These are phyloP conservation scores for Corylus heterophylla DNA, from an alignment of 306 rosid genomes.

Conservation along the genomic window DNA sequence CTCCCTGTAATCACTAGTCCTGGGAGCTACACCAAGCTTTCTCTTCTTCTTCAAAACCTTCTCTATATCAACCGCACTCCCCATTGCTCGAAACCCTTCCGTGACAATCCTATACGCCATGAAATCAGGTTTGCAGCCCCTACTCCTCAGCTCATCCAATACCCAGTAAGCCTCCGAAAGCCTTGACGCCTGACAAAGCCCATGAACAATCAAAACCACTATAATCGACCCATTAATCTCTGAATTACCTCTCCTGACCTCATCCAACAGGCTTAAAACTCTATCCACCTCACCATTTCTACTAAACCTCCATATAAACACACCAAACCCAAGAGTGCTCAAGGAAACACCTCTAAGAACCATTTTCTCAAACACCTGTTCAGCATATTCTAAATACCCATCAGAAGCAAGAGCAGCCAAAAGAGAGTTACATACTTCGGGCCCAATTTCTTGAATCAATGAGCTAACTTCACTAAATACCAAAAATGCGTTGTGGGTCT, in stretches of 20 bases:
- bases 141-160: slow-evolving; percentile 63
- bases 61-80: slow-evolving; percentile 60
- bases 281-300: slow-evolving; percentile 39
- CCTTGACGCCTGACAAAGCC: slow-evolving; percentile 60
- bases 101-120: slow-evolving; percentile 85
- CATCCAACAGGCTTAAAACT: slow-evolving; percentile 50
- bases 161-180: slow-evolving; percentile 56
- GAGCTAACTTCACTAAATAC: slow-evolving; percentile 37
- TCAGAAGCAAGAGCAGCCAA: slow-evolving; percentile 73
- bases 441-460: slow-evolving; percentile 39
- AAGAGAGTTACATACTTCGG: slow-evolving; percentile 55
- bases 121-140: slow-evolving; percentile 89
- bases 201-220: slow-evolving; percentile 66
- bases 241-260: slow-evolving; percentile 42
- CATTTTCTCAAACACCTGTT: slow-evolving; percentile 69
- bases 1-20: slow-evolving; percentile 63
- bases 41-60: slow-evolving; percentile 87
- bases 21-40: slow-evolving; percentile 88
- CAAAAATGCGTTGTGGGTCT: slow-evolving; percentile 50
- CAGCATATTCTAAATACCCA: slow-evolving; percentile 54
- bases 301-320: slow-evolving; percentile 63
- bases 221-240: slow-evolving; percentile 71
- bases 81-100: slow-evolving; percentile 42
- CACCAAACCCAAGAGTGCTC: slow-evolving; percentile 78
- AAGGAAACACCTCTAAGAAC: slow-evolving; percentile 39